phyloP scores from a whole-genome alignment of 2,329 filamentous ascomycete species.

The Dothistroma septosporum region DNA sequence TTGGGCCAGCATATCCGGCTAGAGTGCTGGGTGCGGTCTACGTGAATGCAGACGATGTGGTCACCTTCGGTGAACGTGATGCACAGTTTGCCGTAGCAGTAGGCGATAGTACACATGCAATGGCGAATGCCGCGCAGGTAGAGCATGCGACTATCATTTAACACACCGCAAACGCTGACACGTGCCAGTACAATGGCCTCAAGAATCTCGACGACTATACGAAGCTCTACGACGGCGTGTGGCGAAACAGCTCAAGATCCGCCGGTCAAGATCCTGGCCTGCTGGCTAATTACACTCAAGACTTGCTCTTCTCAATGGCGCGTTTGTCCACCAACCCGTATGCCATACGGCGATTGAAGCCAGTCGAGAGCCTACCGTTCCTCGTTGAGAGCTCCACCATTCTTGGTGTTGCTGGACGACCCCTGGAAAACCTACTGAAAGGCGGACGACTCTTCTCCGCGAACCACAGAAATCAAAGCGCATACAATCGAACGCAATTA shows the following conservation, averaged over 20 bases:
- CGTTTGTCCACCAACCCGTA: constrained; percentile 44
- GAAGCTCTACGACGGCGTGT: constrained; percentile 43
- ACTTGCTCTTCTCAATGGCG: constrained; percentile 49
- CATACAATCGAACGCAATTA: constrained; percentile 23
- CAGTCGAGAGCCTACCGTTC: constrained; percentile 39
- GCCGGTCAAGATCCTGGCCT: constrained; percentile 37
- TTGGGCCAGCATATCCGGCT: neutral
- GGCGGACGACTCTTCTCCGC: constrained; percentile 43
- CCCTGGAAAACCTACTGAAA: constrained; percentile 33
- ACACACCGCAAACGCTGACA: neutral
- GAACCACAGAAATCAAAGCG: constrained; percentile 40
- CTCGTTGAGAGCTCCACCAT: constrained; percentile 32
- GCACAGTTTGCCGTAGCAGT: neutral
- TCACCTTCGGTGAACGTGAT: neutral
- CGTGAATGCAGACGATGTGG: neutral
- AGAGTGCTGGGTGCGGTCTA: neutral
- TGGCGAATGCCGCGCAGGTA: neutral
- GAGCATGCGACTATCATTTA: neutral
- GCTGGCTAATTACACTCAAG: constrained; percentile 45
- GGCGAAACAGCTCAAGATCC: constrained; percentile 36
- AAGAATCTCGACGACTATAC: constrained; percentile 36
- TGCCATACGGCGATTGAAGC: constrained; percentile 34
- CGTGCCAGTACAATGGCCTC: constrained; percentile 19
- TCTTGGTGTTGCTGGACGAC: constrained; percentile 33
- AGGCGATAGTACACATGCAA: neutral